Conservation (phyloP, 2,329 filamentous ascomycete species). For the Leptoxyphium fumago region DNA sequence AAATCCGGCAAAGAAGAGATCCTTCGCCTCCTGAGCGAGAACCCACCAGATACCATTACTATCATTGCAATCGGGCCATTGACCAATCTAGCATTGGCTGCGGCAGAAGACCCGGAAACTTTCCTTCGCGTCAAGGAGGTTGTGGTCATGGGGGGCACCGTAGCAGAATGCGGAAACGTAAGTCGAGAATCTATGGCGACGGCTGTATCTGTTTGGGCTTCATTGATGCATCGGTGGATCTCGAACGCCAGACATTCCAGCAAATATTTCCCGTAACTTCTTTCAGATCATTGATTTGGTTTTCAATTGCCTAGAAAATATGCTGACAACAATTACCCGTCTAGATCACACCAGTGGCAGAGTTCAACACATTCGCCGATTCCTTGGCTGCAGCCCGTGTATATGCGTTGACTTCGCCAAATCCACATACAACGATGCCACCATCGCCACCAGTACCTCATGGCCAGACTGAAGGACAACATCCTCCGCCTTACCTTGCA, state of each 20-base stretch:
- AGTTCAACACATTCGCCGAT: slow-evolving; percentile 95
- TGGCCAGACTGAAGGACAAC: slow-evolving; percentile 11
- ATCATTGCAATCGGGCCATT: slow-evolving; percentile 81
- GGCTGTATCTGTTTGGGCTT: slow-evolving; percentile 4
- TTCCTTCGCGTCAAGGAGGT: slow-evolving; percentile 84
- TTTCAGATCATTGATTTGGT: too few species aligned
- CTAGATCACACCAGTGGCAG: slow-evolving; percentile 59
- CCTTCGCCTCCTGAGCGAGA: slow-evolving; percentile 67
- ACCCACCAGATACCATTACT: slow-evolving; percentile 71
- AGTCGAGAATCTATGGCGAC: slow-evolving; percentile 4
- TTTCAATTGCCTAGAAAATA: too few species aligned
- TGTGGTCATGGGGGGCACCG: slow-evolving; percentile 85
- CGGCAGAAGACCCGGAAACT: slow-evolving; percentile 73
- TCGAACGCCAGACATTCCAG: too few species aligned
- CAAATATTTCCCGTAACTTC: too few species aligned
- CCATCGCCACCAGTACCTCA: slow-evolving; percentile 35
- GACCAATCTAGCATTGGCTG: slow-evolving; percentile 85
- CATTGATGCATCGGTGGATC: too few species aligned
- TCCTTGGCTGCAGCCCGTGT: slow-evolving; percentile 33
- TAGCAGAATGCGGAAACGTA: slow-evolving; percentile 64
- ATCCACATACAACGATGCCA: slow-evolving; percentile 68
- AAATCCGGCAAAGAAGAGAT: slow-evolving; percentile 70
- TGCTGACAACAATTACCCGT: too few species aligned
- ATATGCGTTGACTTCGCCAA: slow-evolving; percentile 35
- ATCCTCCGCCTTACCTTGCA: slow-evolving; percentile 18